Percentiles rank a stretch among this genome's conserved stretches.
phyloP scores from a whole-genome alignment of 2,329 filamentous ascomycete genomes.

The Cladosporium sp. region DNA sequence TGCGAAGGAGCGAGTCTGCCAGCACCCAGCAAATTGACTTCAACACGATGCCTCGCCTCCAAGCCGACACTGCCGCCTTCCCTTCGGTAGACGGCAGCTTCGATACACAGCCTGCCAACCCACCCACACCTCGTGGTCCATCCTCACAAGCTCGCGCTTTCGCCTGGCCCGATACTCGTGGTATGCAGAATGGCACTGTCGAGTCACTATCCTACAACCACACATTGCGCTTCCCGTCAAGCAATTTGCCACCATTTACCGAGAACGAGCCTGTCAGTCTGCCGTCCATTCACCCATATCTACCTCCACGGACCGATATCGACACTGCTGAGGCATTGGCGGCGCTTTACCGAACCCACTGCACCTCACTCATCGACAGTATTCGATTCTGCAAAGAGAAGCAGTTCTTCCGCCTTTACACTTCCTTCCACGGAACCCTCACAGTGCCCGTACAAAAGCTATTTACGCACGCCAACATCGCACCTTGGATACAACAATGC shows the following conservation, averaged over 20 bases:
- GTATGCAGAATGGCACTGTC: conserved; percentile 42
- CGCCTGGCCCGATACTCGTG: conserved; percentile 46
- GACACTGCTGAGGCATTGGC: conserved; percentile 84
- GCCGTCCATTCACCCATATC: conserved; percentile 81
- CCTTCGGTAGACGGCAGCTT: conserved; percentile 38
- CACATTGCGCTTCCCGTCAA: conserved; percentile 63
- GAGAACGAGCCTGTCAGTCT: conserved; percentile 73
- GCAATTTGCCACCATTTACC: conserved; percentile 56
- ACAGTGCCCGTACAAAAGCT: conserved; percentile 96
- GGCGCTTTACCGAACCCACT: conserved; percentile 90
- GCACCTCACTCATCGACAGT: conserved; percentile 91
- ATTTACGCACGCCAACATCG: conserved; percentile 76
- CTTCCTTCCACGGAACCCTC: conserved; percentile 91
- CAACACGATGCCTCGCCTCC: conserved; percentile 46
- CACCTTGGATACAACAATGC: conserved; percentile 91
- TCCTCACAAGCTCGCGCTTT: conserved; percentile 48
- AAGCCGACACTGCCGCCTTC: conserved; percentile 51
- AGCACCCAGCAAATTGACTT: conserved; percentile 37
- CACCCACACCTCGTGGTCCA: conserved; percentile 37
- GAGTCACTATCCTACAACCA: conserved; percentile 58
- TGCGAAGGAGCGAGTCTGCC: conserved; percentile 34
- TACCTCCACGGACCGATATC: conserved; percentile 77
- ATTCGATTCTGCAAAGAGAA: conserved; percentile 96
- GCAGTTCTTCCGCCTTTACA: conserved; percentile 92
- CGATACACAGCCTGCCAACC: conserved; percentile 31